Evolutionary conservation across 2,329 filamentous ascomycete genomes (phyloP), one percentile per base, ranked within the genome.

Genomic region (Cryphonectria radicalis): DNA sequence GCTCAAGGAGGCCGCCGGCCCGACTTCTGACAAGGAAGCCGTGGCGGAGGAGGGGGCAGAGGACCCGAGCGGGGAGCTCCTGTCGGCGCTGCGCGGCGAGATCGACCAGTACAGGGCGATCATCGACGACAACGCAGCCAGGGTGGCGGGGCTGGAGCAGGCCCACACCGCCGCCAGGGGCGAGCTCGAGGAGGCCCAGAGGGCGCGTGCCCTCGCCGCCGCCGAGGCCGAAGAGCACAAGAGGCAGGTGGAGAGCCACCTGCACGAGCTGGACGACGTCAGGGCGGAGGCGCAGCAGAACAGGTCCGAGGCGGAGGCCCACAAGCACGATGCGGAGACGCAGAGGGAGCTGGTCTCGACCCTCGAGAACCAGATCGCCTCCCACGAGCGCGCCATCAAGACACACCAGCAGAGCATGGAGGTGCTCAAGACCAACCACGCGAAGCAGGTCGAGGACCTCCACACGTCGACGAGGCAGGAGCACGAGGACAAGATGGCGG

Each of bases 41-140:
- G 79, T 88, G 35, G 82, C 86, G 42, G 81, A 80, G 69, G 87
- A 89, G 28, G 87, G 89, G 28, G 82, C 80, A 2, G 81, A 87
- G 50, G 80, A 80, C 57, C 86, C 87, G 77, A 89, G 93, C 73
- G 83, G 91, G 71, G 84, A 87, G 50, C 82, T 91, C 64, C 82
- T 93, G 46, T 82, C 85, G 50, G 85, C 84, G 62, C 82, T 98
- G 59, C 92, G 92, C 73, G 86, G 82, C 72, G 91, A 97, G 78
- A 91, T 98, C 68, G 90, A 95, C 67, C 90, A 94, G 78, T 94
- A 97, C 82, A 95, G 93, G 82, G 83, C 87, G 4, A 88, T 92
- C 53, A 91, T 97, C 76, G 87, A 88, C 74, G 86, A 84, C 74
- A 93, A 95, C 76, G 85, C 90, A 17, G 79, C 87, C 55, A 93